Evolutionary conservation across 768 basidiomycete genomes (phyloP).

Genomic region (Hericium coralloides): DNA sequence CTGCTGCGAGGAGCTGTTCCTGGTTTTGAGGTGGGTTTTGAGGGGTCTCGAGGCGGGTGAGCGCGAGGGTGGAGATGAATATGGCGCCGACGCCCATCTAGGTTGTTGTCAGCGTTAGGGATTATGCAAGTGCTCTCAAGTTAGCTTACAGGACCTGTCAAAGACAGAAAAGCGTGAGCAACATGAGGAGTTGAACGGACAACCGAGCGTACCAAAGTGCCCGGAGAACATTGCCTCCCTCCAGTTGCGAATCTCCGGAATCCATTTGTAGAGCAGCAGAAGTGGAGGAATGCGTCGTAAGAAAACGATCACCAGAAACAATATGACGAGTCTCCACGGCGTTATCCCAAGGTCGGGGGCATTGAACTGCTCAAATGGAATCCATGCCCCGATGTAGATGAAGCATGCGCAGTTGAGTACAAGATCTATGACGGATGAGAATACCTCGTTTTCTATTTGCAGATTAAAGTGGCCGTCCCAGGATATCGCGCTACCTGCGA

Average conservation of each 20-base stretch:
- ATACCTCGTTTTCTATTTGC: conserved; percentile 77
- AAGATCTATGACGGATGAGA: conserved; percentile 87
- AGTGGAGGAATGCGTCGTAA: conserved; percentile 78
- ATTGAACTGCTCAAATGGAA: conserved; percentile 56
- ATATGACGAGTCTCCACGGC: conserved; percentile 64
- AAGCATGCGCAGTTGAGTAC: conserved; percentile 76
- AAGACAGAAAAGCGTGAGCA: background rate
- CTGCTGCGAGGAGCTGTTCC: conserved; percentile 60
- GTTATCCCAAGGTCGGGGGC: conserved; percentile 47
- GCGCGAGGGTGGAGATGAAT: conserved; percentile 75
- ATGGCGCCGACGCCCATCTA: conserved; percentile 91
- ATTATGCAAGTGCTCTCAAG: background rate
- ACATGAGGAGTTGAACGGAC: background rate
- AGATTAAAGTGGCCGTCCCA: conserved; percentile 84
- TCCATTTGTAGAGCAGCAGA: conserved; percentile 67
- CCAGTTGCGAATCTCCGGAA: conserved; percentile 83
- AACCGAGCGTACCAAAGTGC: conserved; percentile 60
- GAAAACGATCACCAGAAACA: conserved; percentile 60
- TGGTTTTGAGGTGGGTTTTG: conserved; percentile 54
- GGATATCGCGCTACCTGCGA: conserved; percentile 74
- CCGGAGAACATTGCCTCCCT: conserved; percentile 85
- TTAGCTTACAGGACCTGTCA: conserved; percentile 41
- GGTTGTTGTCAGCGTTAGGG: background rate
- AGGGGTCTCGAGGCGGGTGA: conserved; percentile 50
- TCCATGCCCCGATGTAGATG: conserved; percentile 86